Percentiles rank a stretch among this genome's conserved stretches.
phyloP scores from a whole-genome alignment of 306 rosid species.

The Corylus heterophylla region DNA sequence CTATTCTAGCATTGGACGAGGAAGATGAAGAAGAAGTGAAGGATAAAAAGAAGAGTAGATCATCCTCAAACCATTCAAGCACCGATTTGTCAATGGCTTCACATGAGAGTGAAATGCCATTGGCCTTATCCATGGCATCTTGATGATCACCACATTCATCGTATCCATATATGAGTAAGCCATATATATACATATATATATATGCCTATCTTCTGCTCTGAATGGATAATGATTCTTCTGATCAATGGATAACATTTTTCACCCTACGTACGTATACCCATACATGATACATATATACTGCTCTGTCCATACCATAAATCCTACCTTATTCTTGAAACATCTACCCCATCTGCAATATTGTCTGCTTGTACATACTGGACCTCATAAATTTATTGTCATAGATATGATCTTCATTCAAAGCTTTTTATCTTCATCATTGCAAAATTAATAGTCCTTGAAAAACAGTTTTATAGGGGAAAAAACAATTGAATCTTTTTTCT shows the following conservation, averaged over 20 bases:
- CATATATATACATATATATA: background rate
- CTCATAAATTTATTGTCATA: background rate
- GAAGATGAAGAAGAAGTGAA: constrained; percentile 1
- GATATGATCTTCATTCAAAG: background rate
- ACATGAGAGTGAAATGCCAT: constrained; percentile 70
- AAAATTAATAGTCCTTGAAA: background rate
- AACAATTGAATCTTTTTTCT: background rate
- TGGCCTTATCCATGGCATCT: constrained; percentile 48
- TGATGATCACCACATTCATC: background rate
- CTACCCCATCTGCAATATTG: background rate
- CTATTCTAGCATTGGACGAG: constrained; percentile 15
- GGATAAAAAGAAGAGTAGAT: constrained; percentile 20
- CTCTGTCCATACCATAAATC: background rate
- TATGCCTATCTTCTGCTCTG: no score
- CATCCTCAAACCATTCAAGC: constrained; percentile 29
- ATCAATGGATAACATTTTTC: background rate
- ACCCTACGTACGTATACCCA: background rate
- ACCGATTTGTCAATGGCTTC: constrained; percentile 21
- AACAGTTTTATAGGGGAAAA: background rate
- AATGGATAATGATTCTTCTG: background rate
- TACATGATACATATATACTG: background rate
- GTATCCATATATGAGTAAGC: background rate
- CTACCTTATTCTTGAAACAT: background rate
- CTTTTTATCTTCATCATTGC: background rate
- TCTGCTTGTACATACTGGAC: background rate